Evolutionary conservation across 2,329 filamentous ascomycete species (phyloP), one percentile per base, ranked within the genome.

Genomic region (Colletotrichum somersetense): DNA sequence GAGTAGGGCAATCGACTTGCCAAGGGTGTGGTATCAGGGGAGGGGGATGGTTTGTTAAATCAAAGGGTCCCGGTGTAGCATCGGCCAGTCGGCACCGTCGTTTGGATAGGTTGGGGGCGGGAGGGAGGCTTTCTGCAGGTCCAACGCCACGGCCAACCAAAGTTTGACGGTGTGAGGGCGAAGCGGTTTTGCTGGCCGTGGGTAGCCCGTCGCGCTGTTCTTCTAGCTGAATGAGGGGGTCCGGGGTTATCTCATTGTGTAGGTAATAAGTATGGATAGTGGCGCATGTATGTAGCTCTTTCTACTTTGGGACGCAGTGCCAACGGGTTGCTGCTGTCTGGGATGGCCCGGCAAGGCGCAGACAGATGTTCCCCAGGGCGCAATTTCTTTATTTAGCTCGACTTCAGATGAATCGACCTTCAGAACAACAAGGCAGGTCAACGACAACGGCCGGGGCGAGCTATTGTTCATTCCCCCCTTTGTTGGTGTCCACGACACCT

Each of bases 11-110:
- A 61, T 44, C 38, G 59, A 40, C 59, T 62, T 44, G 40, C 40
- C 58, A 48, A 55, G 48, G 62, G 52, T 56, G 62, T 61, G 67
- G 56, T 67, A 71, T 52, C 52, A 71, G 61, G 66, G 70, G 66
- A 69, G 8, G 46, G 20, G 46, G 46, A 55, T 65, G 53, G 69
- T 70, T 70, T 69, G 63, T 70, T 62, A 70, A 72, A 64, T 65
- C 70, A 56, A 72, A 59, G 61, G 66, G 70, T 61, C 61, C 66
- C 40, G 59, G 53, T 42, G 70, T 61, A 40, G 70, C 66, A 70
- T 61, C 57, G 70, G 53, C 66, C 40, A 66, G 58, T 72, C 26
- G 70, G 66, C 66, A 33, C 59, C 61, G 59, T 48, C 38, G 59
- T 69, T 55, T 64, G 66, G 66, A 44, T 48, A 58, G 66, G 50